These are phyloP conservation scores for Rhodomyrtus tomentosa DNA, from an alignment of 345 rosid species.

Conservation along the genomic window DNA sequence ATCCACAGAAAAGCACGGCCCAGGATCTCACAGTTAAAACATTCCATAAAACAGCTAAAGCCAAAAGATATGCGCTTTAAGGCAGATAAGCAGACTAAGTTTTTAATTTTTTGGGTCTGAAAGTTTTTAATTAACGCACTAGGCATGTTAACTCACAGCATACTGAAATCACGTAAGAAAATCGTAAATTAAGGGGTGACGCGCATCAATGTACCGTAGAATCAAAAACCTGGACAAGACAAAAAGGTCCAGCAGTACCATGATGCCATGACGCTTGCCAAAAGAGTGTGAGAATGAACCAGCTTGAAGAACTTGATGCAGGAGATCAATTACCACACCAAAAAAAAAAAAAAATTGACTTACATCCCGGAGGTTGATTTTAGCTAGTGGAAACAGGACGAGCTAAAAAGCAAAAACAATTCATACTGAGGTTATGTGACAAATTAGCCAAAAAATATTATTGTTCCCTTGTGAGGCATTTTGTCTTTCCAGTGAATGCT, in stretches of 20 bases:
- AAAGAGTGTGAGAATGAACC: constrained; percentile 24
- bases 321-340: background rate
- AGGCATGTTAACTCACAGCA: background rate
- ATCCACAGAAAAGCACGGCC: background rate
- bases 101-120: too few relatives aligned
- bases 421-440: background rate
- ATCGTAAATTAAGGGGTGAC: background rate
- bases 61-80: background rate
- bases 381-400: background rate
- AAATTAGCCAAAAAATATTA: background rate
- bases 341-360: background rate
- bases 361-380: background rate
- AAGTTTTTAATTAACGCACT: background rate
- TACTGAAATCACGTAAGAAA: background rate
- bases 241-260: background rate
- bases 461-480: background rate
- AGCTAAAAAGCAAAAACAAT: background rate
- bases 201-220: background rate
- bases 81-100: background rate
- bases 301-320: constrained; percentile 1
- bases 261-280: background rate
- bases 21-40: background rate
- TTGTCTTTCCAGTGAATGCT: background rate
- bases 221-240: background rate
- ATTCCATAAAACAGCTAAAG: background rate